phyloP scores from a whole-genome alignment of 148 eudicot species.

The Persicaria tinctoria region DNA sequence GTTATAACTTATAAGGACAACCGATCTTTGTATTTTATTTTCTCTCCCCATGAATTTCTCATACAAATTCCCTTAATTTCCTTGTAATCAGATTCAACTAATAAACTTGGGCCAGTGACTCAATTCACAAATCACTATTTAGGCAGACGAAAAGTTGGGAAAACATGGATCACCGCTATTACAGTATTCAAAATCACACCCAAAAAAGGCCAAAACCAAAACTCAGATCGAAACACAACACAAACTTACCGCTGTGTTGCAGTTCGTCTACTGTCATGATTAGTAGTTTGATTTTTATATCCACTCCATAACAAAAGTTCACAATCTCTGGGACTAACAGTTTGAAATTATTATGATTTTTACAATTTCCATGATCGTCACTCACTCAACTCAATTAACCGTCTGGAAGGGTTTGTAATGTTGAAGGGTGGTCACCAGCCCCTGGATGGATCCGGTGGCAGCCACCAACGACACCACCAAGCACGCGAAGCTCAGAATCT shows the following conservation, averaged over 20 bases:
- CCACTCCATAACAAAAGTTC: neutral
- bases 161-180: too few relatives aligned
- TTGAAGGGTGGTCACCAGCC: constrained; percentile 37
- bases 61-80: too few relatives aligned
- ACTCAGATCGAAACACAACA: too few relatives aligned
- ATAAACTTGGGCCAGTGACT: too few relatives aligned
- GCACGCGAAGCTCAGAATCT: constrained; percentile 48
- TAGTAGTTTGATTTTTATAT: neutral
- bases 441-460: constrained; percentile 66
- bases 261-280: neutral
- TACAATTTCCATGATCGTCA: neutral
- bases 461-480: constrained; percentile 61
- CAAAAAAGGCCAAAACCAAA: too few relatives aligned
- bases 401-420: constrained; percentile 47
- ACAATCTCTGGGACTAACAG: neutral
- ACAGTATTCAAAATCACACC: too few relatives aligned
- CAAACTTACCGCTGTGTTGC: neutral
- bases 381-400: neutral
- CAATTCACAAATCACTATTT: too few relatives aligned
- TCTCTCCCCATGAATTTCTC: too few relatives aligned
- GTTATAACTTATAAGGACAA: too few relatives aligned
- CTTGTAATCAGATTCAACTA: too few relatives aligned
- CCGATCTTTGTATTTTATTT: too few relatives aligned
- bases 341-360: neutral
- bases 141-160: too few relatives aligned